Conservation (phyloP, 1,284 basidiomycete genomes). For the Malassezia pachydermatis region DNA sequence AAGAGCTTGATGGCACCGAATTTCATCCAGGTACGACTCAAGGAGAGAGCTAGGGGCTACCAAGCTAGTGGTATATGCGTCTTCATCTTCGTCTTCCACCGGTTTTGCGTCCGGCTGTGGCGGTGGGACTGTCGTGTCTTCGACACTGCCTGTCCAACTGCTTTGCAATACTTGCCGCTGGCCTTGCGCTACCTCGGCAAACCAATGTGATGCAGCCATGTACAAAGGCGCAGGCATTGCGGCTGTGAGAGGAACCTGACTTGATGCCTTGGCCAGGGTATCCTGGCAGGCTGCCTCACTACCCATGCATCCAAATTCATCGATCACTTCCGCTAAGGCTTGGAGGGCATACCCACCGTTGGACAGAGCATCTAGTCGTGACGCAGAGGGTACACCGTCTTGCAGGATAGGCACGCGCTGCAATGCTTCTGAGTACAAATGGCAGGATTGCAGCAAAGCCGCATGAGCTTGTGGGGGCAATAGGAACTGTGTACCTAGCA, state of each 20-base stretch:
- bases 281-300: neutral
- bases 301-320: neutral
- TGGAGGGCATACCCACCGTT: constrained; percentile 11
- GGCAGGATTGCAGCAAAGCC: neutral
- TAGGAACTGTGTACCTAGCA: constrained; percentile 7
- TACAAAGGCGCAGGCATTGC: constrained; percentile 1
- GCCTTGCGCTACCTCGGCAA: neutral
- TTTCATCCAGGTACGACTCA: constrained; percentile 12
- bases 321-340: constrained; percentile 9
- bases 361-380: constrained; percentile 11
- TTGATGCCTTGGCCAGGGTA: neutral
- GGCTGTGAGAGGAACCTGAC: neutral
- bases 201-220: constrained; percentile 1
- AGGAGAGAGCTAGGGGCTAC: constrained; percentile 10
- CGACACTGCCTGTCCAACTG: neutral
- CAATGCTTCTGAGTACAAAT: constrained; percentile 1
- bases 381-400: constrained; percentile 4
- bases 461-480: neutral
- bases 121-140: neutral
- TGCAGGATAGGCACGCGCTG: neutral
- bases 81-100: neutral
- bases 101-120: neutral
- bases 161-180: neutral
- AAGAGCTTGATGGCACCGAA: neutral
- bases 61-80: constrained; percentile 7